Percentiles rank a stretch among this genome's conserved stretches.
phyloP scores from a whole-genome alignment of 345 rosid species.

The Hevea brasiliensis region DNA sequence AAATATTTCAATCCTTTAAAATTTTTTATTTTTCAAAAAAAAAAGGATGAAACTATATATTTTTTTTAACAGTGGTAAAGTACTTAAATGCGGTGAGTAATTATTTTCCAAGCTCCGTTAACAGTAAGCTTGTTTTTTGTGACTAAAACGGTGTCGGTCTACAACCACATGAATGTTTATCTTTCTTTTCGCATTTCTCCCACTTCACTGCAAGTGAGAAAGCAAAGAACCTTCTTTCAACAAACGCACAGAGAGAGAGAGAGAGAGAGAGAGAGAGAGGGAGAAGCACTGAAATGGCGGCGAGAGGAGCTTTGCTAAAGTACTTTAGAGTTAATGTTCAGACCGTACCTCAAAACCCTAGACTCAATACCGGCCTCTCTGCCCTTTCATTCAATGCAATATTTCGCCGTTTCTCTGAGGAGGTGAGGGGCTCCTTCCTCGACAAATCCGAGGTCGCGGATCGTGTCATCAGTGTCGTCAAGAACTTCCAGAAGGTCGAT shows the following conservation, averaged over 20 bases:
- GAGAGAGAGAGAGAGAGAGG: too few relatives aligned
- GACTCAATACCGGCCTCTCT: conserved; percentile 17
- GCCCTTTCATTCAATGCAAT: conserved; percentile 42
- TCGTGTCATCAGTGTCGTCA: conserved; percentile 82
- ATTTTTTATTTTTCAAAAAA: too few relatives aligned
- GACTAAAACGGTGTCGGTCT: neutral
- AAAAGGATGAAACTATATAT: too few relatives aligned
- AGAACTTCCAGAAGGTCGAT: conserved; percentile 86
- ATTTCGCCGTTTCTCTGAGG: conserved; percentile 72
- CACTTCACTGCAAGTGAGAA: neutral
- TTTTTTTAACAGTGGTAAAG: too few relatives aligned
- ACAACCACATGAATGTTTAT: neutral
- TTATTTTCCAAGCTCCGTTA: neutral
- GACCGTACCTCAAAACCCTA: conserved; percentile 38
- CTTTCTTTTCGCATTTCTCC: neutral
- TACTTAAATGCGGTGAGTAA: too few relatives aligned
- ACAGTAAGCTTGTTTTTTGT: too few relatives aligned
- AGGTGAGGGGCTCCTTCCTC: conserved; percentile 83
- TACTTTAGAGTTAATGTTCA: conserved; percentile 63
- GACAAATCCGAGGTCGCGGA: conserved; percentile 96
- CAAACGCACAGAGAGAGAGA: neutral
- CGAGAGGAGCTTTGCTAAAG: conserved; percentile 68
- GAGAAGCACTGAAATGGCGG: conserved; percentile 40
- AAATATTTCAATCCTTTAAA: too few relatives aligned
- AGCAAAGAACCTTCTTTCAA: neutral